Percentiles rank a stretch among this genome's conserved stretches.
Evolutionary conservation across 139 green algal genomes (phyloP).

Genomic region (Chlamydomonas schloesseri): DNA sequence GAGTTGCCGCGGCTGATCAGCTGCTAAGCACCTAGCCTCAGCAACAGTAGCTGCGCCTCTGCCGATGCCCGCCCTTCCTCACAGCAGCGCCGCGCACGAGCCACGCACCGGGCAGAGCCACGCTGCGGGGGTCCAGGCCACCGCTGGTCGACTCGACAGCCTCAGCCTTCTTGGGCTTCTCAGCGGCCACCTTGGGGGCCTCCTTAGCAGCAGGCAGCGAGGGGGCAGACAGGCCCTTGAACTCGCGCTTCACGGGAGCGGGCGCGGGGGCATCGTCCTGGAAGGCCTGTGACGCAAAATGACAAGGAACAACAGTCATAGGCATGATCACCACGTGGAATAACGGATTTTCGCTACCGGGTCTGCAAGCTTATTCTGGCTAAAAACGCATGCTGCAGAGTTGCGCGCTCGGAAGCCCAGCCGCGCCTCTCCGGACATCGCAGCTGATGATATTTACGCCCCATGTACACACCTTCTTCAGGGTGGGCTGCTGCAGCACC

Average conservation of each 20-base stretch:
- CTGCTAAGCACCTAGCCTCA: too few relatives aligned
- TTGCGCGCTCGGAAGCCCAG: too few relatives aligned
- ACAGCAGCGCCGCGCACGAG: too few relatives aligned
- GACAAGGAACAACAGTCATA: background rate
- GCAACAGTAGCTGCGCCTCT: too few relatives aligned
- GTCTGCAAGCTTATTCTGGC: background rate
- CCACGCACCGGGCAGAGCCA: slow-evolving; percentile 34
- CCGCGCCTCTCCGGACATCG: too few relatives aligned
- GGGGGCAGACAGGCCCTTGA: slow-evolving; percentile 16
- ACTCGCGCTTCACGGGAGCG: slow-evolving; percentile 32
- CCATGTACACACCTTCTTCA: slow-evolving; percentile 25
- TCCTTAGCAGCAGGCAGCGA: background rate
- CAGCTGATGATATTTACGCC: too few relatives aligned
- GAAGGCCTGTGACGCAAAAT: slow-evolving; percentile 1
- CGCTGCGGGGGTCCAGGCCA: slow-evolving; percentile 31
- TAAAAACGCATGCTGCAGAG: too few relatives aligned
- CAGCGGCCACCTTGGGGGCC: background rate
- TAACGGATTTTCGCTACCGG: background rate
- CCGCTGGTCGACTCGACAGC: background rate
- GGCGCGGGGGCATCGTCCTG: slow-evolving; percentile 16
- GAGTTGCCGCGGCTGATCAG: too few relatives aligned
- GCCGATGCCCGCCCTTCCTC: too few relatives aligned
- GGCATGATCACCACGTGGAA: too few relatives aligned
- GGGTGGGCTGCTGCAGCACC: slow-evolving; percentile 33
- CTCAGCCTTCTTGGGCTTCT: slow-evolving; percentile 32